Base-by-base conservation (phyloP, 139 green algal genomes). In the Spirogloea muscicola region DNA sequence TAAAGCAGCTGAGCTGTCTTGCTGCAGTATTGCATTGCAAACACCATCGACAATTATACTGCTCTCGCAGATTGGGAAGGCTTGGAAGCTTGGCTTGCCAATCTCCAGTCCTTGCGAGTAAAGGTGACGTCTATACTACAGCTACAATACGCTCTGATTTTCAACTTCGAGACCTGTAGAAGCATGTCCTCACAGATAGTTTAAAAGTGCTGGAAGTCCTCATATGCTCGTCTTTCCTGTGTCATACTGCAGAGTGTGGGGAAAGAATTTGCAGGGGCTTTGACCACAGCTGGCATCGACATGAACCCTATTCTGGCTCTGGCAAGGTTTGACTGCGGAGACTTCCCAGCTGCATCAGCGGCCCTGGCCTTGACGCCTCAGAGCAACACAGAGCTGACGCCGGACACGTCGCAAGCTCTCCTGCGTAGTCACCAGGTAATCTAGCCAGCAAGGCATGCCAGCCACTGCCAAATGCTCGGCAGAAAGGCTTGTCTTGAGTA, bases 231-330 rank as follows among this genome's bases (percentile, higher is more conserved):
- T n/a, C n/a, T n/a, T n/a, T n/a, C n/a, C n/a, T n/a, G n/a, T n/a
- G n/a, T n/a, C n/a, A n/a, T n/a, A n/a, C n/a, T n/a, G n/a, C n/a
- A n/a, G n/a, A 27, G 33, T 67, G 7, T 4, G 13, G 59, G 9
- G 7, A 68, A 5, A n/a, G 4, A 4, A 29, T 68, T 25, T 25
- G 5, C 59, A 64, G 10, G 25, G 5, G 6, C 7, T 64, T 29
- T 68, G 7, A 4, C 5, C 4, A 5, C 59, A 4, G 25, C 59
- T 29, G 36, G 21, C 9, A 29, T 29, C 6, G 72, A 80, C 41
- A 34, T 80, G 3, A 80, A 82, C 29, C 18, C 44, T 38, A 49
- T 80, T 25, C 65, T 52, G 27, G 68, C 72, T 7, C 68, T 80
- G 33, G 72, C 72, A 3, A 40, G 68, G 43, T 80, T 81, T 9